A percentile compares a stretch with the other conserved stretches of the same genome.
Conservation (phyloP, 1,139 yeast species). For the Saccharomycopsis hybrid region DNA sequence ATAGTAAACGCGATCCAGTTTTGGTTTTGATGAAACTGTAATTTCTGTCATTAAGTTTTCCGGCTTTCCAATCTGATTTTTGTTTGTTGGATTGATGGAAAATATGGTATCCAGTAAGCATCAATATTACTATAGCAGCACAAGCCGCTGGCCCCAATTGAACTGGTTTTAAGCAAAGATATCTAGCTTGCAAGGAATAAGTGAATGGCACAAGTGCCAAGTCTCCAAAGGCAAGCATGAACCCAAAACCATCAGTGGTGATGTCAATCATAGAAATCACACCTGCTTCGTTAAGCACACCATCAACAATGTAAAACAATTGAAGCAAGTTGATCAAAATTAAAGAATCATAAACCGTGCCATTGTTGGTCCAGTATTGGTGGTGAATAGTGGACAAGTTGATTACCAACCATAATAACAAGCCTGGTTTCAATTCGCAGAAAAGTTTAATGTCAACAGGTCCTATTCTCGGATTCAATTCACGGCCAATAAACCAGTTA, state of each 20-base stretch:
- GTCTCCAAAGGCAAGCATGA: constrained; percentile 93
- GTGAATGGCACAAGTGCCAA: constrained; percentile 92
- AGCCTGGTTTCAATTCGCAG: constrained; percentile 93
- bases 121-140: constrained; percentile 35
- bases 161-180: constrained; percentile 59
- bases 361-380: constrained; percentile 53
- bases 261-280: constrained; percentile 90
- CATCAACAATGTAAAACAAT: constrained; percentile 80
- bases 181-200: constrained; percentile 80
- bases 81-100: constrained; percentile 82
- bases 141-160: constrained; percentile 42
- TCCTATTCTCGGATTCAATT: constrained; percentile 86
- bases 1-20: constrained; percentile 72
- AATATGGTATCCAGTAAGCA: constrained; percentile 67
- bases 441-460: constrained; percentile 81
- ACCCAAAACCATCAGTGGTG: constrained; percentile 95
- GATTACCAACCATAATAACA: constrained; percentile 77
- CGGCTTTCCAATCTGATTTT: constrained; percentile 77
- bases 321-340: constrained; percentile 64
- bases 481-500: constrained; percentile 97
- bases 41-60: constrained; percentile 55
- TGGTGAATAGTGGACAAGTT: constrained; percentile 77
- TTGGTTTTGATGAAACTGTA: constrained; percentile 64
- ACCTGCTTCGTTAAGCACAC: constrained; percentile 87
- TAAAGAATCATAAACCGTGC: constrained; percentile 66